These are phyloP conservation scores for Neonectria neomacrospora DNA, from an alignment of 2,329 filamentous ascomycete genomes.

Conservation along the genomic window DNA sequence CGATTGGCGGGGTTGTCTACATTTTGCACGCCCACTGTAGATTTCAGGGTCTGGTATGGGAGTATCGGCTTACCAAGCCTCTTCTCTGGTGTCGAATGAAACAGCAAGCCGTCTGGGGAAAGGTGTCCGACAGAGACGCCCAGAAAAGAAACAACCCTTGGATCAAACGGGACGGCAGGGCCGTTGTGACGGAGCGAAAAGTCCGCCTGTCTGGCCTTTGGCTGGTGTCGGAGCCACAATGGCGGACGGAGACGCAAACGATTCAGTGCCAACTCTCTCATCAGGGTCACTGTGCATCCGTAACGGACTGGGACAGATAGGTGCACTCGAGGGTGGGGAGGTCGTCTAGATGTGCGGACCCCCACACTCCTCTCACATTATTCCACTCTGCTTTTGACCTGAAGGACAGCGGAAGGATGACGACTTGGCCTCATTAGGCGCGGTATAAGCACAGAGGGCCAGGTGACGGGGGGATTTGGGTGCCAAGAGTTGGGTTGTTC, in stretches of 20 bases:
- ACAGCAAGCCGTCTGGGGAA: constrained; percentile 25
- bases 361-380: constrained; percentile 13
- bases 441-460: constrained; percentile 3
- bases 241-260: constrained; percentile 3
- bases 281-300: constrained; percentile 6
- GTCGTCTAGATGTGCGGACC: constrained; percentile 12
- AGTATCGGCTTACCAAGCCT: constrained; percentile 1
- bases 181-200: constrained; percentile 22
- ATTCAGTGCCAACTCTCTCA: constrained; percentile 9
- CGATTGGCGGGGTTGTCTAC: constrained; percentile 13
- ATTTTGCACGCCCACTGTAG: too few relatives aligned
- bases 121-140: background rate
- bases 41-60: background rate
- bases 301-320: constrained; percentile 2
- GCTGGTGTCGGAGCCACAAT: constrained; percentile 1
- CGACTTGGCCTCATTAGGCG: constrained; percentile 12
- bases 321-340: background rate
- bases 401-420: constrained; percentile 1
- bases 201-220: constrained; percentile 6
- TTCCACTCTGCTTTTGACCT: constrained; percentile 16
- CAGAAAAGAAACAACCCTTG: constrained; percentile 20
- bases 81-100: constrained; percentile 2
- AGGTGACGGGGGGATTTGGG: constrained; percentile 3
- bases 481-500: constrained; percentile 8
- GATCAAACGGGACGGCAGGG: constrained; percentile 17